Evolutionary conservation across 2,329 filamentous ascomycete species (phyloP), one percentile per base, ranked within the genome.

Genomic region (Ascochyta pisi): DNA sequence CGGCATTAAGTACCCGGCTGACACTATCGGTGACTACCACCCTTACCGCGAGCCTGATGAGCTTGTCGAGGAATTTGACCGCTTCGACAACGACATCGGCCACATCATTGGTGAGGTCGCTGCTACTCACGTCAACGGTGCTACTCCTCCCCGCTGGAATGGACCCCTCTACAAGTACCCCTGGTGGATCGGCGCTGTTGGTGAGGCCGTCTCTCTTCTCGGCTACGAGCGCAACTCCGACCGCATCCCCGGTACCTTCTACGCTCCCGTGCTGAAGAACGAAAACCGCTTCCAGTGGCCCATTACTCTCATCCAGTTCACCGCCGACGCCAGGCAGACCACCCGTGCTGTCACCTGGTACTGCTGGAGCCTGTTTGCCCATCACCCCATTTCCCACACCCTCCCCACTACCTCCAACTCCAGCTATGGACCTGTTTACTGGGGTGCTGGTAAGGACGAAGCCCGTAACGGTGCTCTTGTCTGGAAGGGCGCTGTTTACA

Each of bases 151-250:
- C 31, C 61, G 67, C 52, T 74, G 70, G 71, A 50, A 63, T 1
- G 68, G 65, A 4, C 33, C 51, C 6, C 46, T 72, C 6, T 62
- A 66, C 57, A 60, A 50, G 13, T 70, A 66, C 46, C 63, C 68
- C 10, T 76, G 66, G 67, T 71, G 73, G 85, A 83, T 84, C 45
- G 86, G 85, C 24, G 78, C 83, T 8, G 84, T 90, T 3, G 82
- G 82, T 13, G 87, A 90, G 68, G 86, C 85, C 23, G 79, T 90
- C n/a, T 86, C 83, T 51, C 77, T 89, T 15, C 79, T 89, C 58
- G 84, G 86, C 16, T 84, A 84, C 27, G 87, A 90, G 78, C 80
- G 87, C 52, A 89, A 89, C 72, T 79, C 81, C 3, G 84, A 88
- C 62, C 79, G 81, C 19, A 80, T 88, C 40, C 79, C 81, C 2